Conservation (phyloP, 2,329 filamentous ascomycete species). For the Ophiostoma montium region DNA sequence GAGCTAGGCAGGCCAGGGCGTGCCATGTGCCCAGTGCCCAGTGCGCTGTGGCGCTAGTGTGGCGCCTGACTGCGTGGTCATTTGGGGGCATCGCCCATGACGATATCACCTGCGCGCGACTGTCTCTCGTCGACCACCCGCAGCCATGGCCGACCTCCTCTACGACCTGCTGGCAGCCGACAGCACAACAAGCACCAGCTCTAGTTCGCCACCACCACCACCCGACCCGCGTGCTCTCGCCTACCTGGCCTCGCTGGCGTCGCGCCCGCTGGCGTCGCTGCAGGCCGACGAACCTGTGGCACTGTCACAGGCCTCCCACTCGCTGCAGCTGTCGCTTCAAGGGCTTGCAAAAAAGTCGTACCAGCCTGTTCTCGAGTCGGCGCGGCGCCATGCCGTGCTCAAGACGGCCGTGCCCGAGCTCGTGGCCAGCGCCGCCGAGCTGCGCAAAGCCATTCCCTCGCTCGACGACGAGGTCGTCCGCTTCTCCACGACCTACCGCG, state of each 20-base stretch:
- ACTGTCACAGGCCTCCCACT: slow-evolving; percentile 69
- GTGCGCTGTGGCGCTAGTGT: slow-evolving; percentile 7
- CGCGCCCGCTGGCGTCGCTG: slow-evolving; percentile 60
- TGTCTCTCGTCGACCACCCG: no score
- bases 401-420: slow-evolving; percentile 57
- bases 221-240: slow-evolving; percentile 41
- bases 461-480: slow-evolving; percentile 64
- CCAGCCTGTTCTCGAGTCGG: slow-evolving; percentile 68
- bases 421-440: slow-evolving; percentile 46
- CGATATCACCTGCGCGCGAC: no score
- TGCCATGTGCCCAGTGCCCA: slow-evolving; percentile 1
- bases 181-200: slow-evolving; percentile 15
- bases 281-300: slow-evolving; percentile 62
- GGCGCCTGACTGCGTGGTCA: slow-evolving; percentile 7
- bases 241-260: slow-evolving; percentile 67
- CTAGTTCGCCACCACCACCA: slow-evolving; percentile 18
- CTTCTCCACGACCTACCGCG: slow-evolving; percentile 76
- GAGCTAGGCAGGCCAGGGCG: no score
- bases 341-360: slow-evolving; percentile 80
- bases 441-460: slow-evolving; percentile 60
- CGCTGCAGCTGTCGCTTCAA: slow-evolving; percentile 70
- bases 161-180: slow-evolving; percentile 50
- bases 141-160: slow-evolving; percentile 53
- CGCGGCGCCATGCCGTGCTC: slow-evolving; percentile 62
- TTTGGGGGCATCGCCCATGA: background rate